Evolutionary conservation across 176 grass and related monocot genomes (phyloP), one percentile per base, ranked within the genome.

Genomic region (Calamus simplicifolius): DNA sequence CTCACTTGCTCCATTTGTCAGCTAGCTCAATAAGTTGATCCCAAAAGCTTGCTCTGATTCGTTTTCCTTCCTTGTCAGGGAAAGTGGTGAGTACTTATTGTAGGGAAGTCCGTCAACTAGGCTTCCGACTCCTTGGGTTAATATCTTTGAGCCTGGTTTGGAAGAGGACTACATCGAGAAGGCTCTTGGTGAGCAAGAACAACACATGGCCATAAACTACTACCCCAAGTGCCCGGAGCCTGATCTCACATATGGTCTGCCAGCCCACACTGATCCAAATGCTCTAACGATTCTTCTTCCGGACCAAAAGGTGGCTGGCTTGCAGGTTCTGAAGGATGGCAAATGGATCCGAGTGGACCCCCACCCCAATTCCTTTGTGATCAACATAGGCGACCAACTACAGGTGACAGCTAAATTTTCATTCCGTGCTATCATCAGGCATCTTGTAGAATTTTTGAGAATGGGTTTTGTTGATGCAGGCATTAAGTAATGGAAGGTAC

Each of bases 121-220:
- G 89, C 30, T 85, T 95, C 60, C 27, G 54, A 68, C 67, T 95
- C 3, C 82, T 79, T 54, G 74, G 64, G 4, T 57, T 73, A 2
- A 81, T 95, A 69, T 85, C 89, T 16, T 51, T 69, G 80, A 82
- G 89, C 61, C 75, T 95, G 29, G 77, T 0, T 67, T 95, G 29
- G 81, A 95, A 62, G 63, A 65, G 29, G 58, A 75, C 29, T 85
- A 82, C 70, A 81, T 95, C 19, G 43, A 67, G 59, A 56, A 66
- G 16, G 76, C 74, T 21, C 17, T 95, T 19, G 89, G 89, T 1
- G 72, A 95, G 51, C 89, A 85, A 74, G 89, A 95, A 49, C 89
- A 95, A 28, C 89, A 95, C 68, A 88, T 95, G 89, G 89, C 89
- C 0, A 71, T 95, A 4, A 95, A 95, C 63, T 95, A 79, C 84